These are phyloP conservation scores for Blastobotrys ciferrii DNA, from an alignment of 1,139 yeast species.

Conservation along the genomic window DNA sequence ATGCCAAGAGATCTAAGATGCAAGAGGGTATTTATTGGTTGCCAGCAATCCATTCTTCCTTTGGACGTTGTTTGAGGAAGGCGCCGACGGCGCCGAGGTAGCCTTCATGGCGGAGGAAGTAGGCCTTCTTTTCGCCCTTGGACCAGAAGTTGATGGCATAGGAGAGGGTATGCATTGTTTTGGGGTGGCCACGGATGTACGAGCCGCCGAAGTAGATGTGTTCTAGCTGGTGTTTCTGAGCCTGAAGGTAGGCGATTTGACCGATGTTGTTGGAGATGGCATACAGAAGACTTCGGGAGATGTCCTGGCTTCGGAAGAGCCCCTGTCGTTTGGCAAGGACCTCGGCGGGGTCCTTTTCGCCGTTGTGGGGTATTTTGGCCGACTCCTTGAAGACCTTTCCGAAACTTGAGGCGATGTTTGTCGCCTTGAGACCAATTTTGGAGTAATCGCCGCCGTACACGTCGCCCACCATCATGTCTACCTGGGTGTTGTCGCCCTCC, in stretches of 20 bases:
- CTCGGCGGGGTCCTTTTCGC: constrained; percentile 13
- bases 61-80: constrained; percentile 51
- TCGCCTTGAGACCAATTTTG: constrained; percentile 84
- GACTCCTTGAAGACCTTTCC: constrained; percentile 89
- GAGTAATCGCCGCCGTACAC: constrained; percentile 89
- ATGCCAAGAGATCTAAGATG: background rate
- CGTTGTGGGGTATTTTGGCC: constrained; percentile 26
- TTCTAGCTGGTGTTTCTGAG: constrained; percentile 76
- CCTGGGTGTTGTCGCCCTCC: constrained; percentile 83
- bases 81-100: constrained; percentile 97
- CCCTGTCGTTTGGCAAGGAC: constrained; percentile 15
- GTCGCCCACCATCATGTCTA: constrained; percentile 94
- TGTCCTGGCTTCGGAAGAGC: constrained; percentile 65
- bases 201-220: constrained; percentile 96
- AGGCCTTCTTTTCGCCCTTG: constrained; percentile 85
- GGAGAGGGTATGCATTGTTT: constrained; percentile 89
- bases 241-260: constrained; percentile 93
- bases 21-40: background rate
- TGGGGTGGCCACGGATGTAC: constrained; percentile 88
- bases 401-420: constrained; percentile 92
- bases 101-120: constrained; percentile 92
- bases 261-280: constrained; percentile 95
- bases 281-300: constrained; percentile 79
- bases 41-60: constrained; percentile 13
- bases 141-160: constrained; percentile 98